Conservation (phyloP, 2,329 filamentous ascomycete species). For the Trichocomaceae sp. region DNA sequence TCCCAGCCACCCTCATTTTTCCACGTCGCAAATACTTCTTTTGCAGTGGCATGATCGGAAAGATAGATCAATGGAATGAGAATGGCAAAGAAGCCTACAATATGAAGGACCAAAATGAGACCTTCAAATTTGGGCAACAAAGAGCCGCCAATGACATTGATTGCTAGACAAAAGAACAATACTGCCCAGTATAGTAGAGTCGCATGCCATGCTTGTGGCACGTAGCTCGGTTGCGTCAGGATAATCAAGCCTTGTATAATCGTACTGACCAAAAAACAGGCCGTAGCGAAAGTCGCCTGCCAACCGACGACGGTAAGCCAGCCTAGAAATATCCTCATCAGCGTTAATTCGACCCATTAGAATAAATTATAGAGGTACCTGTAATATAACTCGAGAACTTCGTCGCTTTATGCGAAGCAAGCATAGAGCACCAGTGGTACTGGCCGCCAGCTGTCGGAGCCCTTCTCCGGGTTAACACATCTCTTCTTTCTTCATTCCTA, state of each 20-base stretch:
- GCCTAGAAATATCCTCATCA: not conserved
- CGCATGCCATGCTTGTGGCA: slow-evolving; percentile 28
- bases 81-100: slow-evolving; percentile 10
- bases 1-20: slow-evolving; percentile 20
- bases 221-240: slow-evolving; percentile 22
- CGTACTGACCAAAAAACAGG: slow-evolving; percentile 27
- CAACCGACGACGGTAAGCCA: slow-evolving; percentile 21
- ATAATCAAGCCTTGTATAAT: slow-evolving; percentile 23
- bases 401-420: not conserved
- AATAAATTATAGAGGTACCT: not conserved
- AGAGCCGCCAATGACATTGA: slow-evolving; percentile 37
- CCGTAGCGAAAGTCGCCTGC: slow-evolving; percentile 23
- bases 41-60: slow-evolving; percentile 11
- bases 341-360: not conserved
- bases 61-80: slow-evolving; percentile 11
- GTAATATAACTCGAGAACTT: slow-evolving; percentile 13
- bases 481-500: not conserved
- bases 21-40: slow-evolving; percentile 19
- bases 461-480: not conserved
- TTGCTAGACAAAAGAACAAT: slow-evolving; percentile 41
- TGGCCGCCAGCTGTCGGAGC: slow-evolving; percentile 10
- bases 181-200: slow-evolving; percentile 47
- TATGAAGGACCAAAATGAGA: slow-evolving; percentile 9
- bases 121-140: slow-evolving; percentile 10
- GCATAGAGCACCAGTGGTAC: slow-evolving; percentile 13